Evolutionary conservation across 768 basidiomycete genomes (phyloP).

Genomic region (Auriculariales sp.): DNA sequence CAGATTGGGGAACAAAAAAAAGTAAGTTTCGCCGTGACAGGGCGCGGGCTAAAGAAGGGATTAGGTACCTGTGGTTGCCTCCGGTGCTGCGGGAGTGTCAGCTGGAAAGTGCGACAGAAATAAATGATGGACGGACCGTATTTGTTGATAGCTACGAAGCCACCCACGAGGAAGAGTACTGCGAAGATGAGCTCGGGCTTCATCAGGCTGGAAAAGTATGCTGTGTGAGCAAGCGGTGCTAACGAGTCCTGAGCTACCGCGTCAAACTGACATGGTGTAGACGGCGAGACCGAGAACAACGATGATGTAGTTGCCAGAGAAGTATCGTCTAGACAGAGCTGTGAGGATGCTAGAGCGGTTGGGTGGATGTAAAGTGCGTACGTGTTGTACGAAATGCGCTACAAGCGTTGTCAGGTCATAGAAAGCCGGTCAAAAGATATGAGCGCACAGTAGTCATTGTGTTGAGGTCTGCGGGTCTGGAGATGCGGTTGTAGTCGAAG

Average conservation of each 20-base stretch:
- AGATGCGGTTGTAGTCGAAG: slow-evolving; percentile 72
- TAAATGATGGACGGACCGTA: slow-evolving; percentile 44
- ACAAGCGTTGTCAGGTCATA: neutral
- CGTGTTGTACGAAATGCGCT: slow-evolving; percentile 93
- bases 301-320: slow-evolving; percentile 84
- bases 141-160: slow-evolving; percentile 78
- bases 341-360: too few relatives aligned
- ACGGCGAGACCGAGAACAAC: slow-evolving; percentile 66
- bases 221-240: neutral
- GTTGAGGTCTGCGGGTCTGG: slow-evolving; percentile 71
- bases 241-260: slow-evolving; percentile 6
- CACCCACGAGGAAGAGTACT: slow-evolving; percentile 77
- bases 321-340: slow-evolving; percentile 42
- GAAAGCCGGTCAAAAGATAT: neutral
- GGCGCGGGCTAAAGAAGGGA: too few relatives aligned
- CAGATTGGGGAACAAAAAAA: too few relatives aligned
- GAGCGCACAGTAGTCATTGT: slow-evolving; percentile 53
- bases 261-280: slow-evolving; percentile 61
- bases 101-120: neutral
- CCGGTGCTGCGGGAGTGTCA: slow-evolving; percentile 40
- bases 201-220: slow-evolving; percentile 52
- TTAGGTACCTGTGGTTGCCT: slow-evolving; percentile 45
- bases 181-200: slow-evolving; percentile 74
- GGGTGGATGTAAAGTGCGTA: too few relatives aligned
- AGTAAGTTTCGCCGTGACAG: too few relatives aligned